phyloP scores from a whole-genome alignment of 495 filamentous ascomycete genomes.

The Aspergillus bridgeri region DNA sequence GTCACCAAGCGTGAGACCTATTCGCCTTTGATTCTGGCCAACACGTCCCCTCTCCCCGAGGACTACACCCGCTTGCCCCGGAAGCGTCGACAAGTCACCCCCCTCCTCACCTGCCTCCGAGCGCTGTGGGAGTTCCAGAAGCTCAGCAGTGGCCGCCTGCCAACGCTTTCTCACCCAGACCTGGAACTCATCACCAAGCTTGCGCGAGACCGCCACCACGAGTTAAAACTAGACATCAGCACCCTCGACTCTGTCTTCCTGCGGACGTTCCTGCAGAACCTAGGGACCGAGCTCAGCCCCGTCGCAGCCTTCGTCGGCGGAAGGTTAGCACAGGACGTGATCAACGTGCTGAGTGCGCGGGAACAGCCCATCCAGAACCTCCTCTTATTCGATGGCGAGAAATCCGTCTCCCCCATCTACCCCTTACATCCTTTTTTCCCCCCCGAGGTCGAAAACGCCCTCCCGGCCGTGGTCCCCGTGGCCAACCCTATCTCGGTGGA shows the following conservation, averaged over 20 bases:
- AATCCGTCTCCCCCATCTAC: conserved; percentile 72
- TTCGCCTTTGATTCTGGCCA: conserved; percentile 74
- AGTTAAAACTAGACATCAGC: conserved; percentile 71
- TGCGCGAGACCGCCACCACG: conserved; percentile 68
- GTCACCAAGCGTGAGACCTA: conserved; percentile 91
- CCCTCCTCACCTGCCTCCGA: conserved; percentile 75
- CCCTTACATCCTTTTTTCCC: conserved; percentile 71
- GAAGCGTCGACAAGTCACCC: conserved; percentile 69
- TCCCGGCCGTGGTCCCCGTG: conserved; percentile 28
- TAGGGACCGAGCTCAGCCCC: conserved; percentile 77
- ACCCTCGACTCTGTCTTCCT: conserved; percentile 76
- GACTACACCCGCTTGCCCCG: conserved; percentile 64
- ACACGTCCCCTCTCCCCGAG: conserved; percentile 67
- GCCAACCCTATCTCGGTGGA: conserved; percentile 30
- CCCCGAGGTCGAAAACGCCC: conserved; percentile 26
- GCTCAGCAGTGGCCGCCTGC: conserved; percentile 47
- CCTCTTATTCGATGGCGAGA: conserved; percentile 84
- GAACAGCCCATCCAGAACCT: conserved; percentile 97
- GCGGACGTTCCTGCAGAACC: conserved; percentile 75
- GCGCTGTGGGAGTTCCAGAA: conserved; percentile 77
- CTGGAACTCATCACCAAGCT: conserved; percentile 70
- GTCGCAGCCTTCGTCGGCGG: conserved; percentile 89
- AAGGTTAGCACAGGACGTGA: conserved; percentile 89
- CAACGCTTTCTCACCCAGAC: conserved; percentile 56
- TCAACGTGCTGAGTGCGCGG: conserved; percentile 84